These are phyloP conservation scores for Microbotryomycetes sp. DNA, from an alignment of 1,284 basidiomycete species.

Conservation along the genomic window DNA sequence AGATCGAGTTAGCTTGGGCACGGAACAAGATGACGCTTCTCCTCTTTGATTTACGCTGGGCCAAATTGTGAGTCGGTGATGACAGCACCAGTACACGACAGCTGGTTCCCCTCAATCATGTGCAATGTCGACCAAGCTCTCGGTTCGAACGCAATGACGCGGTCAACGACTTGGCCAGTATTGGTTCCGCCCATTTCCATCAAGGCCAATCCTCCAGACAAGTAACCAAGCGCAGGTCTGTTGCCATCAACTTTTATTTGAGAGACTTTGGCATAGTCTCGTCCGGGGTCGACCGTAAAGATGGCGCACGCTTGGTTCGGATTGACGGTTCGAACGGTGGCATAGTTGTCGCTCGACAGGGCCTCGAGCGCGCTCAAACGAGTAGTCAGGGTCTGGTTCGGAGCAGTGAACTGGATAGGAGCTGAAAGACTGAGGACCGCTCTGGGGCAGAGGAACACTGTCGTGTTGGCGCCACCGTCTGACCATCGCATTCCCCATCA, in stretches of 20 bases:
- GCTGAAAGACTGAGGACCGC: slow-evolving; percentile 40
- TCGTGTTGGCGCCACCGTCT: slow-evolving; percentile 40
- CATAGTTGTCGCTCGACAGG: neutral
- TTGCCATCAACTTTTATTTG: slow-evolving; percentile 41
- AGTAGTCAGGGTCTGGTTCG: slow-evolving; percentile 46
- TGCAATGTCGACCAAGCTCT: slow-evolving; percentile 27
- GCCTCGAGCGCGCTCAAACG: slow-evolving; percentile 39
- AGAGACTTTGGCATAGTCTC: slow-evolving; percentile 16
- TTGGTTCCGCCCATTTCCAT: slow-evolving; percentile 43
- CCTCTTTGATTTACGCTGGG: slow-evolving; percentile 8
- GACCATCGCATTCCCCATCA: too few relatives aligned
- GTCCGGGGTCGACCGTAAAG: neutral
- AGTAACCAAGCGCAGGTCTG: slow-evolving; percentile 33
- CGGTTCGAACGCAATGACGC: slow-evolving; percentile 16
- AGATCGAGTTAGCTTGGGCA: neutral
- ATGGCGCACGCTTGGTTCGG: slow-evolving; percentile 5
- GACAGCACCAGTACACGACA: slow-evolving; percentile 5
- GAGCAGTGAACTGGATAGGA: slow-evolving; percentile 44
- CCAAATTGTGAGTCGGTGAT: slow-evolving; percentile 25
- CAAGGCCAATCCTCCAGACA: slow-evolving; percentile 34
- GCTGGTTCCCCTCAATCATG: slow-evolving; percentile 13
- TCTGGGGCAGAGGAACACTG: slow-evolving; percentile 44
- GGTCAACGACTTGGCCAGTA: slow-evolving; percentile 19
- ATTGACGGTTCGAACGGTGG: neutral
- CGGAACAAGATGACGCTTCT: too few relatives aligned